Conservation (phyloP, 2,329 filamentous ascomycete species). For the Sporothrix schenckii region DNA sequence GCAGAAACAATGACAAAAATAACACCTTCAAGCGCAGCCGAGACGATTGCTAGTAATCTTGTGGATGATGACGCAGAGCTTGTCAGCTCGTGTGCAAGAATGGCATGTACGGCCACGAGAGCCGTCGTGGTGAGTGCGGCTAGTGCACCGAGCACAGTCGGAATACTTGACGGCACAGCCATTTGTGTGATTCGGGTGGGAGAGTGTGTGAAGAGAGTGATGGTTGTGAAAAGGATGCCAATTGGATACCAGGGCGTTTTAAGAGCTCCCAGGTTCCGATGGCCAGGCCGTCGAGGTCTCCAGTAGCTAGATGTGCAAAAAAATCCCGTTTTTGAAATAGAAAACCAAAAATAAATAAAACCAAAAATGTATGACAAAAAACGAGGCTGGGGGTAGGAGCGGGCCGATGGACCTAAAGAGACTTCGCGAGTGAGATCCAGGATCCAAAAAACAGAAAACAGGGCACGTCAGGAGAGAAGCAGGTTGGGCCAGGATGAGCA, state of each 20-base stretch:
- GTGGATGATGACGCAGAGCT: conserved; percentile 40
- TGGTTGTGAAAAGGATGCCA: neutral
- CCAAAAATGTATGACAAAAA: conserved; percentile 24
- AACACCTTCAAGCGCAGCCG: conserved; percentile 45
- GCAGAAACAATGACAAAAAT: conserved; percentile 45
- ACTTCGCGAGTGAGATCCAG: conserved; percentile 5
- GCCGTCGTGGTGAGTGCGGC: conserved; percentile 48
- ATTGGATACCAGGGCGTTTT: neutral
- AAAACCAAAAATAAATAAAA: conserved; percentile 3
- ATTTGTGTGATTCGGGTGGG: conserved; percentile 38
- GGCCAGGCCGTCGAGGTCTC: conserved; percentile 18
- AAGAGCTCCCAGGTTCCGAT: conserved; percentile 3
- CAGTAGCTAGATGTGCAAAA: neutral
- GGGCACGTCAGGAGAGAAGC: conserved; percentile 18
- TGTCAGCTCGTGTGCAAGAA: conserved; percentile 46
- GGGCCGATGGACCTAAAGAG: conserved; percentile 19
- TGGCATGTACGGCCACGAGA: conserved; percentile 47
- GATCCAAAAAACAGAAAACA: conserved; percentile 15
- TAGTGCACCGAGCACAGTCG: conserved; percentile 45
- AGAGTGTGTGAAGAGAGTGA: neutral
- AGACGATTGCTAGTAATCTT: conserved; percentile 45
- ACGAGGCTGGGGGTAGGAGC: conserved; percentile 21
- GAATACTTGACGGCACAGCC: conserved; percentile 44
- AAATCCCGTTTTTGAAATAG: neutral
- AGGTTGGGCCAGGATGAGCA: neutral